phyloP scores from a whole-genome alignment of 2,329 filamentous ascomycete genomes.

The Zymoseptoria brevis region DNA sequence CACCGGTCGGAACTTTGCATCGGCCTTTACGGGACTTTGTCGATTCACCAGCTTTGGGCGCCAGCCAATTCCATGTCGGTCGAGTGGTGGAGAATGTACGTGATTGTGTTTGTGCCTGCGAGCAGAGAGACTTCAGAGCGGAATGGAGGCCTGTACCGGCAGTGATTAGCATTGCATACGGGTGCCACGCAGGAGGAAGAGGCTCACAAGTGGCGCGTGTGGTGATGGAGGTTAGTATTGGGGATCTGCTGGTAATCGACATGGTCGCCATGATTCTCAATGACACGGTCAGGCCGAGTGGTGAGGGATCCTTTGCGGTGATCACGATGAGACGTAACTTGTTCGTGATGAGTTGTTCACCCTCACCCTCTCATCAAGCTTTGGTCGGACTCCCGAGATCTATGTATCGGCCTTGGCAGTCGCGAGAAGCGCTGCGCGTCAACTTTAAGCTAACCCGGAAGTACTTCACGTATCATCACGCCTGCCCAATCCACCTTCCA shows the following conservation, averaged over 20 bases:
- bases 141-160: constrained; percentile 31
- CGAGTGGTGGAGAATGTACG: constrained; percentile 24
- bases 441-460: background rate
- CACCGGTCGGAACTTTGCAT: constrained; percentile 79
- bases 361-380: background rate
- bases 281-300: background rate
- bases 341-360: background rate
- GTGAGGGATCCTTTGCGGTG: background rate
- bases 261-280: background rate
- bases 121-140: constrained; percentile 19
- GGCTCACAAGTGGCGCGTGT: constrained; percentile 24
- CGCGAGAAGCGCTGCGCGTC: background rate
- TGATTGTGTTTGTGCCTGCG: constrained; percentile 14
- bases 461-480: background rate
- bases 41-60: constrained; percentile 69
- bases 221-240: constrained; percentile 23
- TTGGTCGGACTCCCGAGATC: background rate
- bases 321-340: background rate
- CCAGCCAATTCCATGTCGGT: constrained; percentile 61
- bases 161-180: background rate
- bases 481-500: background rate
- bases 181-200: background rate
- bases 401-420: background rate
- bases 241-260: constrained; percentile 4
- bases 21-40: constrained; percentile 86